Percentiles rank a stretch among this genome's conserved stretches.
Evolutionary conservation across 2,329 filamentous ascomycete species (phyloP).

Genomic region (Uncinocarpus reesii): DNA sequence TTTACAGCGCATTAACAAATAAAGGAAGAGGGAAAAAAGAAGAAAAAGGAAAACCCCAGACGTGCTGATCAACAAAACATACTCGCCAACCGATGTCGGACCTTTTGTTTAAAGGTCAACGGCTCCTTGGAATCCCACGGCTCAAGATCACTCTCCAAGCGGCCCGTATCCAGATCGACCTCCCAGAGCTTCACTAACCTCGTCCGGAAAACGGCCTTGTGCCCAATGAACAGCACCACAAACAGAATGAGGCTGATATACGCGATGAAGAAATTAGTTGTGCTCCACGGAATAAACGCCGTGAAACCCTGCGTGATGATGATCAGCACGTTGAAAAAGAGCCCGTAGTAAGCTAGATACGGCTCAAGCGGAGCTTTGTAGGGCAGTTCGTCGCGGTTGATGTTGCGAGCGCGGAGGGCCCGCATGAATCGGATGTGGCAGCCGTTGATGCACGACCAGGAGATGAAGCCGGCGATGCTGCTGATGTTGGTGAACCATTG

Average conservation of each 20-base stretch:
- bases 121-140: conserved; percentile 18
- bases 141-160: conserved; percentile 15
- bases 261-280: conserved; percentile 51
- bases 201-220: conserved; percentile 42
- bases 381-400: conserved; percentile 49
- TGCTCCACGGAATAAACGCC: conserved; percentile 54
- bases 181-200: conserved; percentile 31
- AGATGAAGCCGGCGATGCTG: conserved; percentile 30
- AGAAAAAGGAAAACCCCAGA: background rate
- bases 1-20: too few species aligned
- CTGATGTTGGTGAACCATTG: conserved; percentile 30
- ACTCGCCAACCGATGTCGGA: conserved; percentile 8
- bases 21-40: background rate
- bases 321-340: conserved; percentile 56
- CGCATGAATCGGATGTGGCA: conserved; percentile 58
- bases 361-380: conserved; percentile 55
- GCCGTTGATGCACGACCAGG: conserved; percentile 31
- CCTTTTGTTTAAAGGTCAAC: conserved; percentile 25
- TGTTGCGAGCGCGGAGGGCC: conserved; percentile 47
- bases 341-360: conserved; percentile 54
- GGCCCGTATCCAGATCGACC: conserved; percentile 37
- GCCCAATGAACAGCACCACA: conserved; percentile 47
- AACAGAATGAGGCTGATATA: conserved; percentile 59
- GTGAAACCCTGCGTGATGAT: conserved; percentile 60
- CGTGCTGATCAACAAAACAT: conserved; percentile 15